phyloP scores from a whole-genome alignment of 441 rosid species.

The Pelargonium fulgidum region DNA sequence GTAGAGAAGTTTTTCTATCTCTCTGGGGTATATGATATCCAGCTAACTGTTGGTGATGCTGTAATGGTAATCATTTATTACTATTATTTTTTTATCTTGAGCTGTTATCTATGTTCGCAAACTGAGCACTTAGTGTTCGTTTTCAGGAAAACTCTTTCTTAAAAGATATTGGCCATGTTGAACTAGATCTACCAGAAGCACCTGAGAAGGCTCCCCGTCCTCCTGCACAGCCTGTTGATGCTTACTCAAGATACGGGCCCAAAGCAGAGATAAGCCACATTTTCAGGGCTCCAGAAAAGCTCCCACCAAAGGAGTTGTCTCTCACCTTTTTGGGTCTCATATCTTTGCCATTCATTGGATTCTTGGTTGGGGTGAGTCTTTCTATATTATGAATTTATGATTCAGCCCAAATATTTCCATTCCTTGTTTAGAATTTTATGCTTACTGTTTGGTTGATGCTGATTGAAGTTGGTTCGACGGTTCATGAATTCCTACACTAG shows the following conservation, averaged over 20 bases:
- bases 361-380: constrained; percentile 73
- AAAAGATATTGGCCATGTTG: constrained; percentile 56
- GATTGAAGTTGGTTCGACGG: too few species aligned
- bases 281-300: constrained; percentile 85
- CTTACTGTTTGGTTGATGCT: neutral
- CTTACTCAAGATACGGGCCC: constrained; percentile 63
- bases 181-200: constrained; percentile 83
- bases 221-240: constrained; percentile 56
- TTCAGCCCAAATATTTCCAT: constrained; percentile 9
- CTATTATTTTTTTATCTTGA: constrained; percentile 2
- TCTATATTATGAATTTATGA: neutral
- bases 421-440: neutral
- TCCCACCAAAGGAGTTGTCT: constrained; percentile 68
- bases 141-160: constrained; percentile 82
- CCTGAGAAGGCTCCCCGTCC: constrained; percentile 83
- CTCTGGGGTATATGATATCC: constrained; percentile 74
- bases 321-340: constrained; percentile 75
- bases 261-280: constrained; percentile 82
- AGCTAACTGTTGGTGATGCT: constrained; percentile 77
- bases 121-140: constrained; percentile 15
- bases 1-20: constrained; percentile 90
- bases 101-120: constrained; percentile 5
- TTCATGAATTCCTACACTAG: too few species aligned
- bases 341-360: constrained; percentile 64
- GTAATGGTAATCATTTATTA: constrained; percentile 56